Percentiles rank a stretch among this genome's conserved stretches.
Evolutionary conservation across 805 yeast species (phyloP).

Genomic region (Hermanozyma aechmeae): DNA sequence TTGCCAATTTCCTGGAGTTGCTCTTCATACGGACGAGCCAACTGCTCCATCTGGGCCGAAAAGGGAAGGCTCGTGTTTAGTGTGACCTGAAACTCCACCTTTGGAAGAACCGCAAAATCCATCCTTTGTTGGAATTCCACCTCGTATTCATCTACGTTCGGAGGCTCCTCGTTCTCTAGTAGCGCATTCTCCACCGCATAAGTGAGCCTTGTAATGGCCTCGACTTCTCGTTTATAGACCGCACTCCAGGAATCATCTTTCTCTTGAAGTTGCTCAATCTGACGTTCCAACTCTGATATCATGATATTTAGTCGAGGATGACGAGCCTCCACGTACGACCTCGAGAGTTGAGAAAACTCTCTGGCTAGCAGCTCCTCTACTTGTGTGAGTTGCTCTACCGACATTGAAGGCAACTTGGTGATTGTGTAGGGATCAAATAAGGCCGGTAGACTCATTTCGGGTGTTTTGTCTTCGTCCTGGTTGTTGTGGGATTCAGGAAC

Average conservation of each 20-base stretch:
- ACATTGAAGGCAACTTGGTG: slow-evolving; percentile 10
- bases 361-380: slow-evolving; percentile 11
- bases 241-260: no score
- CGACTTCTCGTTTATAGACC: no score
- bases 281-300: slow-evolving; percentile 14
- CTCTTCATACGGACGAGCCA: slow-evolving; percentile 12
- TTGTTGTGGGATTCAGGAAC: background rate
- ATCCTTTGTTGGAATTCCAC: slow-evolving; percentile 13
- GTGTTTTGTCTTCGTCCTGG: background rate
- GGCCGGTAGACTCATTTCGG: background rate
- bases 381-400: slow-evolving; percentile 15
- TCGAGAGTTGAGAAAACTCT: slow-evolving; percentile 17
- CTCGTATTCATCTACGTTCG: slow-evolving; percentile 18
- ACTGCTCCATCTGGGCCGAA: slow-evolving; percentile 12
- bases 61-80: slow-evolving; percentile 14
- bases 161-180: slow-evolving; percentile 10
- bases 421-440: slow-evolving; percentile 6
- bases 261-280: slow-evolving; percentile 15
- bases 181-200: no score
- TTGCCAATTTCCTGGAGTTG: slow-evolving; percentile 16
- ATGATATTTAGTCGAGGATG: slow-evolving; percentile 19
- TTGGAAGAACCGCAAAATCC: slow-evolving; percentile 14
- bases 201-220: no score
- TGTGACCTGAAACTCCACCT: slow-evolving; percentile 24
- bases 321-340: slow-evolving; percentile 18